Conservation (phyloP, 78 protist species). For the Planoprotostelium fungivorum region DNA sequence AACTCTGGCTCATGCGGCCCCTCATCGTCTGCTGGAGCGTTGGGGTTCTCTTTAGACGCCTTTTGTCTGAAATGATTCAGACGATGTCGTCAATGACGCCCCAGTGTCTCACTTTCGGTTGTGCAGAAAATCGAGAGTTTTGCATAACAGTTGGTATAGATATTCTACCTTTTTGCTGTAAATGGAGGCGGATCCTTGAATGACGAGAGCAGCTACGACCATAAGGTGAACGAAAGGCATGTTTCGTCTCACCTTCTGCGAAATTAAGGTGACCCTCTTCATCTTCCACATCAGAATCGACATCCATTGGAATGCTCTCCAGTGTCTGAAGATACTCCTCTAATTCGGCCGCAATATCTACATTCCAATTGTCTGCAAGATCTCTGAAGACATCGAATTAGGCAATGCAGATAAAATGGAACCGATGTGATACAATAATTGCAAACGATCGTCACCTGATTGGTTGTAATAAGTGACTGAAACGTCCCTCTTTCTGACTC, state of each 20-base stretch:
- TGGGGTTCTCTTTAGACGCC: slow-evolving; percentile 17
- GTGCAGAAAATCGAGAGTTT: slow-evolving; percentile 62
- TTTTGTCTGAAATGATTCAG: background rate
- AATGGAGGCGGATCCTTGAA: slow-evolving; percentile 87
- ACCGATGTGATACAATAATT: no score
- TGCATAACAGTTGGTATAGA: slow-evolving; percentile 64
- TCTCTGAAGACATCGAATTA: no score
- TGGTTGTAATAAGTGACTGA: background rate
- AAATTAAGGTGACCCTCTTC: slow-evolving; percentile 56
- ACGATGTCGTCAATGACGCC: background rate
- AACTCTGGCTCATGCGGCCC: slow-evolving; percentile 39
- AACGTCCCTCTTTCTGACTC: background rate
- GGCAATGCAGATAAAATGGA: no score
- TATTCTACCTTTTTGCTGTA: slow-evolving; percentile 89
- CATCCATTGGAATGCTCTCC: slow-evolving; percentile 25
- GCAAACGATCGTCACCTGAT: no score
- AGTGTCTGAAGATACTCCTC: slow-evolving; percentile 78
- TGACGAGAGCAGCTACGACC: slow-evolving; percentile 81
- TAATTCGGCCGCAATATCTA: slow-evolving; percentile 84
- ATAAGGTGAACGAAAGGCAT: background rate
- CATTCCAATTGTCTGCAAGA: slow-evolving; percentile 82
- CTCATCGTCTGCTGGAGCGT: slow-evolving; percentile 21
- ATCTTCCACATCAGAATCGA: slow-evolving; percentile 25
- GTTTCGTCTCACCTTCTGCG: slow-evolving; percentile 71
- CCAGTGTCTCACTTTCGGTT: slow-evolving; percentile 13